Evolutionary conservation across 495 filamentous ascomycete genomes (phyloP).

Genomic region (Penicillium robsamsonii): DNA sequence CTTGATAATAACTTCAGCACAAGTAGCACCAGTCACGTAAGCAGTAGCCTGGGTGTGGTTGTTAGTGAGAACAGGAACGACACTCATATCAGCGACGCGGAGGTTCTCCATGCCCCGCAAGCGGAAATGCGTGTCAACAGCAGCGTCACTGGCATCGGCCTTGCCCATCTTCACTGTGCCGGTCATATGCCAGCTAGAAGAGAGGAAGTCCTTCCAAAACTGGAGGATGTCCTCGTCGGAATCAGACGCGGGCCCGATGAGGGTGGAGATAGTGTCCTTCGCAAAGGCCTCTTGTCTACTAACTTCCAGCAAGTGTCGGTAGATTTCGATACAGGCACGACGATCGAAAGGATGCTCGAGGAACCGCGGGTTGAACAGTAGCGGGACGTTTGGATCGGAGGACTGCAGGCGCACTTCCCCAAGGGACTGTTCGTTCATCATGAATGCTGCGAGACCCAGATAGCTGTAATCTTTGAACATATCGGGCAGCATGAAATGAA

Average conservation of each 20-base stretch:
- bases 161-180: conserved; percentile 64
- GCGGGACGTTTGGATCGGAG: conserved; percentile 51
- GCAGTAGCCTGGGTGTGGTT: conserved; percentile 42
- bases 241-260: conserved; percentile 46
- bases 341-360: conserved; percentile 57
- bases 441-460: conserved; percentile 25
- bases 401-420: conserved; percentile 57
- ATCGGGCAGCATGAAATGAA: conserved; percentile 29
- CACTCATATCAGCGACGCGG: conserved; percentile 64
- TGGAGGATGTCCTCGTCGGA: conserved; percentile 57
- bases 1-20: conserved; percentile 27
- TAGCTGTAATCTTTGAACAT: conserved; percentile 34
- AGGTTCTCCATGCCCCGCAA: conserved; percentile 55
- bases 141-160: conserved; percentile 43
- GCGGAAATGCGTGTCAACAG: conserved; percentile 55
- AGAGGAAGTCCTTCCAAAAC: conserved; percentile 38
- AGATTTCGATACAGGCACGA: conserved; percentile 51
- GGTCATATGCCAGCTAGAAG: conserved; percentile 54
- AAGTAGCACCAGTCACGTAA: conserved; percentile 34
- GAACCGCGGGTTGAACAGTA: conserved; percentile 57
- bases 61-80: conserved; percentile 56
- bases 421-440: conserved; percentile 40
- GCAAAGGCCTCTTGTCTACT: conserved; percentile 43
- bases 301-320: conserved; percentile 46
- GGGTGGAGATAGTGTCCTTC: conserved; percentile 41